phyloP scores from a whole-genome alignment of 176 grass and related monocot genomes.

The Alopecurus myosuroides region DNA sequence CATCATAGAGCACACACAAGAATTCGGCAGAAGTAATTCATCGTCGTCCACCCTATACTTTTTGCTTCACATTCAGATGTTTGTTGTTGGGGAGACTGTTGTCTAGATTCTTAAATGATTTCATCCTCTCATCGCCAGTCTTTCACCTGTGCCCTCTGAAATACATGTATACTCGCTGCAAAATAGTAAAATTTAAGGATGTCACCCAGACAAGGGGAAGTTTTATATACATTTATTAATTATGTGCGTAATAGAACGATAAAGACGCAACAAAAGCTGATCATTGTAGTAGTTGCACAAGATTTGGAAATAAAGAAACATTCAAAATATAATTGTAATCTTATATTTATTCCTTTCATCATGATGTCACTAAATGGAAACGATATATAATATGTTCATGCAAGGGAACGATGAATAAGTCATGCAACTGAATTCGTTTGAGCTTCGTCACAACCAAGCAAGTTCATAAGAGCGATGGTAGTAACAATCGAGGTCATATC shows the following conservation, averaged over 20 bases:
- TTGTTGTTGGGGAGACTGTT: constrained; percentile 11
- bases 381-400: neutral
- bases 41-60: neutral
- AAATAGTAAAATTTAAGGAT: neutral
- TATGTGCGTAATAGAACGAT: neutral
- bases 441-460: constrained; percentile 4
- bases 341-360: neutral
- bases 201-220: neutral
- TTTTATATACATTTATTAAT: neutral
- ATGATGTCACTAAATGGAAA: neutral
- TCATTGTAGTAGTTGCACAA: neutral
- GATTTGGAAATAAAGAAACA: neutral
- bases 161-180: constrained; percentile 56
- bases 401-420: neutral
- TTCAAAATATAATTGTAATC: neutral
- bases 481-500: neutral
- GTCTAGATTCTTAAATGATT: neutral
- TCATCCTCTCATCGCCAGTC: neutral
- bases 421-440: neutral
- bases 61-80: neutral
- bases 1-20: neutral
- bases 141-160: constrained; percentile 63
- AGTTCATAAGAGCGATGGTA: neutral
- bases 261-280: neutral
- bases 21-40: neutral